These are phyloP conservation scores for Arachnopeziza araneosa DNA, from an alignment of 2,329 filamentous ascomycete species.

Conservation along the genomic window DNA sequence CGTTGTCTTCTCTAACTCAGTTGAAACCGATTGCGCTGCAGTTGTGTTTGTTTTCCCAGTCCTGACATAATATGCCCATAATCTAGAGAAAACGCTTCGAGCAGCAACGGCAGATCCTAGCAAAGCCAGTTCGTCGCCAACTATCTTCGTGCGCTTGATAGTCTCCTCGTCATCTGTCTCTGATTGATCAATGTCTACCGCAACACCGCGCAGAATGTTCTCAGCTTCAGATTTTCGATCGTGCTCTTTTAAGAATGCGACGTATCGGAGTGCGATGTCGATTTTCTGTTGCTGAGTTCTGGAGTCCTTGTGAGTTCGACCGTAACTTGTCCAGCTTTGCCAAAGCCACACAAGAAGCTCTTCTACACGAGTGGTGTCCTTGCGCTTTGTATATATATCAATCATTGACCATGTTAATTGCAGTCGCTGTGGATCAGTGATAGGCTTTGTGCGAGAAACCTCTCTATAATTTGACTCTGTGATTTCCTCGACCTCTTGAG, in stretches of 20 bases:
- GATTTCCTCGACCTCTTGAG: conserved; percentile 5
- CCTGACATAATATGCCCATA: conserved; percentile 16
- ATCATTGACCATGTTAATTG: conserved; percentile 17
- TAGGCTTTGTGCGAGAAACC: conserved; percentile 3
- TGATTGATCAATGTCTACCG: conserved; percentile 11
- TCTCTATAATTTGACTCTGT: conserved; percentile 11
- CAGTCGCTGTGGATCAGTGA: conserved; percentile 12
- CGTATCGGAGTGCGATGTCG: conserved; percentile 17
- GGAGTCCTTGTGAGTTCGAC: conserved; percentile 2
- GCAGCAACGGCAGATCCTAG: conserved; percentile 10
- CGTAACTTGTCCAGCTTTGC: conserved; percentile 12
- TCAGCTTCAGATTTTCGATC: conserved; percentile 14
- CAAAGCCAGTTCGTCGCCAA: conserved; percentile 11
- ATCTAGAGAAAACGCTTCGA: conserved; percentile 4
- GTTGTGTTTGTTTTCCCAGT: conserved; percentile 9
- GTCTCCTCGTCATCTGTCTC: conserved; percentile 8
- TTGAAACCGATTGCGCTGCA: conserved; percentile 11
- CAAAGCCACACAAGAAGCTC: conserved; percentile 15
- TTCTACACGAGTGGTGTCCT: conserved; percentile 11
- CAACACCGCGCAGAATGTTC: conserved; percentile 9
- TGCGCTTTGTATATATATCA: conserved; percentile 13
- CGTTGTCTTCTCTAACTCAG: conserved; percentile 7
- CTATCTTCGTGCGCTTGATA: conserved; percentile 5
- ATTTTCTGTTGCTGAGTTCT: conserved; percentile 13
- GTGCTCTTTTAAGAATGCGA: conserved; percentile 12